Conservation (phyloP, 306 rosid species). For the Gastrolobium bilobum region DNA sequence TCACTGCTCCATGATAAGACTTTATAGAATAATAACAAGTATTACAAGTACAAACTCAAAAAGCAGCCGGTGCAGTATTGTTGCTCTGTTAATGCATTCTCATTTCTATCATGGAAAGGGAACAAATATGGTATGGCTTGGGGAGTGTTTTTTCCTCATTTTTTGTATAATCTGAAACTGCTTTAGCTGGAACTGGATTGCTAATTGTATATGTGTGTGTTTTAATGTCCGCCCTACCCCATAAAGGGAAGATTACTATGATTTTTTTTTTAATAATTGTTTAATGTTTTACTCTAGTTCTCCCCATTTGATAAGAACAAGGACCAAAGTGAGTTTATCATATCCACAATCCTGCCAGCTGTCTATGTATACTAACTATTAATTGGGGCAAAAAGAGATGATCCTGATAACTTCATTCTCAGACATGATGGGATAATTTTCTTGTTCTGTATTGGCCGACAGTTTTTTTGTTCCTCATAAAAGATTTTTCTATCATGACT, state of each 20-base stretch:
- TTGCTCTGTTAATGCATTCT: slow-evolving; percentile 5
- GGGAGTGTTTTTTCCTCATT: not conserved
- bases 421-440: slow-evolving; percentile 1
- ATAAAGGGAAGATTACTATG: not conserved
- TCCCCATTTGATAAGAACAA: slow-evolving; percentile 10
- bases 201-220: not conserved
- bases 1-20: no score
- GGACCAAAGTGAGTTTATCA: not conserved
- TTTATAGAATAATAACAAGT: no score
- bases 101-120: slow-evolving; percentile 7
- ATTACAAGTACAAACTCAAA: not conserved
- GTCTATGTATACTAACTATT: not conserved
- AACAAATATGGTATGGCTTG: not conserved
- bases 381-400: not conserved
- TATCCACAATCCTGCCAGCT: slow-evolving; percentile 10
- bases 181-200: not conserved
- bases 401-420: slow-evolving; percentile 10
- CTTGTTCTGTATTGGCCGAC: slow-evolving; percentile 2
- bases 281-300: not conserved
- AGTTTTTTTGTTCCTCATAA: slow-evolving; percentile 8
- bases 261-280: not conserved
- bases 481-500: slow-evolving; percentile 23
- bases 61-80: slow-evolving; percentile 10
- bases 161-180: slow-evolving; percentile 10
- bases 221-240: not conserved